Conservation (phyloP, 306 rosid species). For the Casuarina cunninghamiana region DNA sequence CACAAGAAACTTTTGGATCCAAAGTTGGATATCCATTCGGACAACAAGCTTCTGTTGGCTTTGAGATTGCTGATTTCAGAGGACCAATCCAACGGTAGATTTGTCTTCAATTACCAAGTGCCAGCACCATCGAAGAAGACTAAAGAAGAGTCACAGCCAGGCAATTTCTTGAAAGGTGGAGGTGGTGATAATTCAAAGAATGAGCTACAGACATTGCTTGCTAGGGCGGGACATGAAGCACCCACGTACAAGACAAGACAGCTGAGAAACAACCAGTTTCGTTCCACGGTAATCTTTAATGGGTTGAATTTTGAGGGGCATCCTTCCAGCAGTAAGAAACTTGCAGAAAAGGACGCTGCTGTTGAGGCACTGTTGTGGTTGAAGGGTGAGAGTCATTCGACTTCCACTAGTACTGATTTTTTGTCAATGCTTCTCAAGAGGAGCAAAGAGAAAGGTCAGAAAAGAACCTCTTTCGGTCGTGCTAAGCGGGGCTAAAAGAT, state of each 20-base stretch:
- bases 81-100: conserved; percentile 78
- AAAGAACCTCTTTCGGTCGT: conserved; percentile 29
- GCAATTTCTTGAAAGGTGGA: conserved; percentile 21
- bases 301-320: conserved; percentile 79
- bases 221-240: conserved; percentile 74
- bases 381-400: conserved; percentile 63
- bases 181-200: conserved; percentile 55
- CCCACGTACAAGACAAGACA: conserved; percentile 83
- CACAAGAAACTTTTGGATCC: conserved; percentile 79
- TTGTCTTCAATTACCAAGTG: conserved; percentile 63
- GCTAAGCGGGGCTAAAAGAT: conserved; percentile 59
- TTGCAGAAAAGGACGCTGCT: conserved; percentile 88
- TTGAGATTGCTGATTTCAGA: conserved; percentile 82
- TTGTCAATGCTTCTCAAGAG: conserved; percentile 65
- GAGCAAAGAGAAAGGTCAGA: conserved; percentile 49
- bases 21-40: conserved; percentile 52
- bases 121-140: conserved; percentile 46
- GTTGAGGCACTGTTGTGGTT: conserved; percentile 85
- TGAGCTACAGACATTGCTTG: conserved; percentile 73
- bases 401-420: conserved; percentile 46
- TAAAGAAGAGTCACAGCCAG: conserved; percentile 20
- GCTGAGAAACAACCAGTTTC: conserved; percentile 68
- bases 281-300: conserved; percentile 78
- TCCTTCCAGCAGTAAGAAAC: conserved; percentile 67
- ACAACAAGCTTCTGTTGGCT: conserved; percentile 65